Conservation (phyloP, 2,329 filamentous ascomycete genomes). For the Akanthomyces uredinophilus region DNA sequence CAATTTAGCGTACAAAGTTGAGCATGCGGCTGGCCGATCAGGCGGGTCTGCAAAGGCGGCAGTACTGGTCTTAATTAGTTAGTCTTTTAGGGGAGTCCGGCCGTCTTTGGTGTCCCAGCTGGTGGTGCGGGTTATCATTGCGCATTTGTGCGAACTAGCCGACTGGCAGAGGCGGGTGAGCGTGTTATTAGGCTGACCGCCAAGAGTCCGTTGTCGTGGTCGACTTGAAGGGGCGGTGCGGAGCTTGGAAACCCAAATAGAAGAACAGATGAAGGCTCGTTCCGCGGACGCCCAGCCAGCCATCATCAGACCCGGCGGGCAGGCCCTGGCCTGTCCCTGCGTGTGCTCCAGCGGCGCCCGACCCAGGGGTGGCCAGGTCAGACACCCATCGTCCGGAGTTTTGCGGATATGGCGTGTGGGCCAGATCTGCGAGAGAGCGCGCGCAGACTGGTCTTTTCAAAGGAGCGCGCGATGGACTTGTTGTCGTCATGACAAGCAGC, state of each 20-base stretch:
- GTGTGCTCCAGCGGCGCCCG: background rate
- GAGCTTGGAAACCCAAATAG: background rate
- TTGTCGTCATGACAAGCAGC: background rate
- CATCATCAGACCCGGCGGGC: slow-evolving; percentile 1
- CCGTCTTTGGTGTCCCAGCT: background rate
- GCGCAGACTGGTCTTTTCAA: background rate
- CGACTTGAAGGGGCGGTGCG: background rate
- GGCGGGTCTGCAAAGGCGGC: slow-evolving; percentile 14
- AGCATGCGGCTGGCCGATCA: slow-evolving; percentile 22
- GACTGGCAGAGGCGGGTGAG: background rate
- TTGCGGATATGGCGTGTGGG: slow-evolving; percentile 8
- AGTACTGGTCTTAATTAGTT: background rate
- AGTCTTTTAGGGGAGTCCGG: background rate
- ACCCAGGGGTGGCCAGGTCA: background rate
- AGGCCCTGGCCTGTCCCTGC: background rate
- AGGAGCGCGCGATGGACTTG: background rate
- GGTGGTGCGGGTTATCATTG: background rate
- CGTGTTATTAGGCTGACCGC: background rate
- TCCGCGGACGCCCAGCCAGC: background rate
- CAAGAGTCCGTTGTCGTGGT: background rate
- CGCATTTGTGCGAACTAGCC: background rate
- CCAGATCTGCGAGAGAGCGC: slow-evolving; percentile 1
- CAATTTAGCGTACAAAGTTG: slow-evolving; percentile 21
- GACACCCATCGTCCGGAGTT: slow-evolving; percentile 5
- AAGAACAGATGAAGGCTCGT: slow-evolving; percentile 8